Base-by-base conservation (phyloP, 495 filamentous ascomycete genomes). In the Xylaria palmicola region DNA sequence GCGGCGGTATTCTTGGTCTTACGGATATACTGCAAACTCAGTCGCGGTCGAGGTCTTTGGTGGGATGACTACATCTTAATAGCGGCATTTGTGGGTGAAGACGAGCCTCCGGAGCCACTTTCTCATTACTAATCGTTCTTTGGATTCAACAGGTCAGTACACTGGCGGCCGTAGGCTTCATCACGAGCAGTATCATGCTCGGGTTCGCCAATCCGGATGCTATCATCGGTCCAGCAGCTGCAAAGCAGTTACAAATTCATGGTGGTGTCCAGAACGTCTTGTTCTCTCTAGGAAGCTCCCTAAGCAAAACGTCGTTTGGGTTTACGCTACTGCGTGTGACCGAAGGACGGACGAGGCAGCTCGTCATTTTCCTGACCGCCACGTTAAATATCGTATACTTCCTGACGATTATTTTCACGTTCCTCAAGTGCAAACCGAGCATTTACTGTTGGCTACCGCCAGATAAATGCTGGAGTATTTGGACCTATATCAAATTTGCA, bases 401-500 rank as follows among this genome's bases (percentile, higher is more conserved):
- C 20, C 40, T 75, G n/a, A 75, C 69, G 36, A 73, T 72, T 20
- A 64, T 79, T 4, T 75, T 79, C 43, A 69, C 68, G 7, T 81
- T 72, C 64, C 53, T 77, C 0, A 62, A 67, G 29, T 81, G 78
- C 60, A 45, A 67, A 32, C 76, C 77, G 12, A 62, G 67, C 22
- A 37, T 59, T 10, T 76, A 74, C 49, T 66, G 67, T 10, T 79
- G 73, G 71, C 55, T 74, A n/a, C 32, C 30, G 1, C 26, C 29
- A 39, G 51, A 63, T 17, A 53, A 60, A 3, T 81, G 78, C 58
- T 81, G 76, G 77, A 37, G 61, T 6, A 60, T 58, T 17, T 45
- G 60, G 30, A 66, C 55, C 32, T 63, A 64, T 29, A 63, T 68
- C 43, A 58, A 62, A 22, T 70, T 69, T 32, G 68, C 50, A 27